phyloP scores from a whole-genome alignment of 2,329 filamentous ascomycete genomes.

The Fusarium heterosporum region DNA sequence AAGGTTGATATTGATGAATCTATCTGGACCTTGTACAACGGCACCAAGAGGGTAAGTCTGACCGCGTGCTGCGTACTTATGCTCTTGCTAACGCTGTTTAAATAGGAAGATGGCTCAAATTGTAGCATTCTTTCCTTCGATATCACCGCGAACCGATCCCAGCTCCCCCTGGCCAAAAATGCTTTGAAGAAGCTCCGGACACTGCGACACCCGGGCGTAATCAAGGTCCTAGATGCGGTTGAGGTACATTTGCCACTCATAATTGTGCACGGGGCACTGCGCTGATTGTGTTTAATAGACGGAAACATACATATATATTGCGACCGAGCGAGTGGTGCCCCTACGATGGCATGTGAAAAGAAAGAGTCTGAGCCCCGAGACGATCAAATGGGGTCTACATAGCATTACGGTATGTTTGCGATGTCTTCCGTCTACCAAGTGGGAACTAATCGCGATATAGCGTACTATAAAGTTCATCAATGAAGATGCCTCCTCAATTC shows the following conservation, averaged over 20 bases:
- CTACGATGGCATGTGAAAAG: conserved; percentile 90
- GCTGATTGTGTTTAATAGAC: conserved; percentile 67
- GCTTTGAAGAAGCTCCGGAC: conserved; percentile 94
- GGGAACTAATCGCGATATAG: conserved; percentile 56
- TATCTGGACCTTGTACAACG: conserved; percentile 97
- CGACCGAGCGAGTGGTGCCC: conserved; percentile 89
- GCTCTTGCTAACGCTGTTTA: background rate
- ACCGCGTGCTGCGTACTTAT: background rate
- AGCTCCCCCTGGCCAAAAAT: conserved; percentile 89
- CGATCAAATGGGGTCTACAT: conserved; percentile 95
- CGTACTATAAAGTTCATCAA: conserved; percentile 97
- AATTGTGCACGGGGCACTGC: background rate
- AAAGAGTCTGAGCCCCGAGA: conserved; percentile 89
- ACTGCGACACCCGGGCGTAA: conserved; percentile 90
- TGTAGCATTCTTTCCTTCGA: conserved; percentile 99
- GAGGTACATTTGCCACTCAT: conserved; percentile 69
- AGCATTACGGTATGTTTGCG: conserved; percentile 75
- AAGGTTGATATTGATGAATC: conserved; percentile 91
- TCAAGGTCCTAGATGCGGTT: conserved; percentile 93
- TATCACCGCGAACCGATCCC: conserved; percentile 80
- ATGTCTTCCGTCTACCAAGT: background rate
- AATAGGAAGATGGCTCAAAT: conserved; percentile 88
- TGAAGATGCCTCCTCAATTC: conserved; percentile 89
- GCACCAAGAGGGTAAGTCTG: conserved; percentile 80
- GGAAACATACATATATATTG: conserved; percentile 94